These are phyloP conservation scores for Termitomyces sp. DNA, from an alignment of 768 basidiomycete species.

Conservation along the genomic window DNA sequence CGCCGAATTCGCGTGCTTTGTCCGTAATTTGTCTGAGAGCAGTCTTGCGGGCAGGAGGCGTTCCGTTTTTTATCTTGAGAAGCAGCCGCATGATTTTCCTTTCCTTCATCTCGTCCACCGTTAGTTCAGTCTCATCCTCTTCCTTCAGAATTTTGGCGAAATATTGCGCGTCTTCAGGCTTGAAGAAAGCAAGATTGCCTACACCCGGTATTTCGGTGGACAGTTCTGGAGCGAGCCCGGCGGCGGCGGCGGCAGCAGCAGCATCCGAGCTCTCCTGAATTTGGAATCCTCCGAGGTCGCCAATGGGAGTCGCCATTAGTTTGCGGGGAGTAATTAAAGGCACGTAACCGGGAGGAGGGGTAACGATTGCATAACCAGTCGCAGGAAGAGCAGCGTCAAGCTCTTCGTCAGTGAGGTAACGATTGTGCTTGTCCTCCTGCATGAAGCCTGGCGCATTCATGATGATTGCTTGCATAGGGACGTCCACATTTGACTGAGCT, in stretches of 20 bases:
- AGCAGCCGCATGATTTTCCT: conserved; percentile 98
- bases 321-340: conserved; percentile 65
- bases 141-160: conserved; percentile 95
- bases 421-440: conserved; percentile 94
- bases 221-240: conserved; percentile 87
- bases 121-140: conserved; percentile 90
- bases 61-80: conserved; percentile 99
- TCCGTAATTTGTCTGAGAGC: conserved; percentile 98
- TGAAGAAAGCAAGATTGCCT: conserved; percentile 96
- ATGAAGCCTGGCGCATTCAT: conserved; percentile 85
- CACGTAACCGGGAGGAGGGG: conserved; percentile 92
- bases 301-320: conserved; percentile 52
- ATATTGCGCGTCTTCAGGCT: conserved; percentile 96
- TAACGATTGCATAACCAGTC: conserved; percentile 86
- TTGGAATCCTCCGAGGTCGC: conserved; percentile 83
- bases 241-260: conserved; percentile 82
- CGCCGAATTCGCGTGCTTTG: conserved; percentile 97
- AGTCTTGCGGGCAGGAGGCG: conserved; percentile 96
- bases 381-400: conserved; percentile 86
- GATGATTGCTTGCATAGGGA: conserved; percentile 74
- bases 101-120: conserved; percentile 98
- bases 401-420: conserved; percentile 95
- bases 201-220: conserved; percentile 99
- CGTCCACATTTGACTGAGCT: conserved; percentile 48
- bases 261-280: conserved; percentile 95